Evolutionary conservation across 352 stramenopile species (phyloP).

Genomic region (Thraustotheca clavata): DNA sequence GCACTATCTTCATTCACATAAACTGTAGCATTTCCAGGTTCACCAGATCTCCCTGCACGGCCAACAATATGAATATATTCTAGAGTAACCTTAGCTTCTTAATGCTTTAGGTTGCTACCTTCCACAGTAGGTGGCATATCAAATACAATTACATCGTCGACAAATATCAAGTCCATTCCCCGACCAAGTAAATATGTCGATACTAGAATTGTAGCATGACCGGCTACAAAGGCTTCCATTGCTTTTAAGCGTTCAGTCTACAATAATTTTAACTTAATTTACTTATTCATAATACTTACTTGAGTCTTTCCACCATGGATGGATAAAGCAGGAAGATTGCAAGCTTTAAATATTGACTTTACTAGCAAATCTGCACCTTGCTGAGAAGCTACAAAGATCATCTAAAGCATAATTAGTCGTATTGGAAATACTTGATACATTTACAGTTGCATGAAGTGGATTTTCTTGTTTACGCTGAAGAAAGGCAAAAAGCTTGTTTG

Average conservation of each 20-base stretch:
- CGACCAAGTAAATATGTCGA: slow-evolving; percentile 64
- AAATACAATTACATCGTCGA: slow-evolving; percentile 65
- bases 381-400: slow-evolving; percentile 69
- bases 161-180: slow-evolving; percentile 54
- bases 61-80: slow-evolving; percentile 66
- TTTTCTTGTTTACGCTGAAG: background rate
- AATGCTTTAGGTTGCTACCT: background rate
- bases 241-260: slow-evolving; percentile 42
- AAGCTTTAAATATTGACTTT: slow-evolving; percentile 37
- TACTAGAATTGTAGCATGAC: slow-evolving; percentile 40
- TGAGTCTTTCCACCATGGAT: slow-evolving; percentile 54
- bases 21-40: background rate
- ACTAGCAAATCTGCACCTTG: slow-evolving; percentile 51
- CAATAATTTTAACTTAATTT: background rate
- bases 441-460: slow-evolving; percentile 28
- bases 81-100: background rate
- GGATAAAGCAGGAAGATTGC: slow-evolving; percentile 28
- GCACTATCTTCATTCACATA: slow-evolving; percentile 7
- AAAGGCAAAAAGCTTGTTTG: background rate
- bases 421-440: slow-evolving; percentile 1
- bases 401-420: slow-evolving; percentile 24
- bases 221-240: slow-evolving; percentile 51
- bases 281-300: background rate
- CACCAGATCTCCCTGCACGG: slow-evolving; percentile 29
- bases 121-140: slow-evolving; percentile 47